These are phyloP conservation scores for Aurantiochytrium sp. DNA, from an alignment of 108 stramenopile genomes.

Conservation along the genomic window DNA sequence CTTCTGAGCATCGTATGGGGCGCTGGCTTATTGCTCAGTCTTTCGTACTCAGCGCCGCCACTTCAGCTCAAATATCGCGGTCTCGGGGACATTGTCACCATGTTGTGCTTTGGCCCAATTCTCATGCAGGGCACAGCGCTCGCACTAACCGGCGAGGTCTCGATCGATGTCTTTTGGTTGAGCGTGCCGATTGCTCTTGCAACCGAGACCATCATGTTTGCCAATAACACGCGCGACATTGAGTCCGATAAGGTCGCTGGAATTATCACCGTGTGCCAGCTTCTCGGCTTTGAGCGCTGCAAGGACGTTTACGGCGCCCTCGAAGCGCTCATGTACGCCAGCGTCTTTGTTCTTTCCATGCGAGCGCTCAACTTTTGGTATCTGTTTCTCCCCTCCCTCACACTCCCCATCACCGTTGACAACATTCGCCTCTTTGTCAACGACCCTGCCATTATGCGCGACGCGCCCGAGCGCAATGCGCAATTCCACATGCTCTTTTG, in stretches of 20 bases:
- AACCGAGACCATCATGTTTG: conserved; percentile 45
- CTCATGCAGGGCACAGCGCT: conserved; percentile 21
- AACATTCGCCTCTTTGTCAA: neutral
- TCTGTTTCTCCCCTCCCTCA: neutral
- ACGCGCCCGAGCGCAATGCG: neutral
- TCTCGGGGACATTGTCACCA: conserved; percentile 24
- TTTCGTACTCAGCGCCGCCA: conserved; percentile 27
- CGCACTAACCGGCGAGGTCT: conserved; percentile 20
- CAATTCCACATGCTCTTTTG: neutral
- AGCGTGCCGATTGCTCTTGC: conserved; percentile 36
- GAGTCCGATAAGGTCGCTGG: conserved; percentile 23
- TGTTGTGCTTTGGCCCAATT: conserved; percentile 24
- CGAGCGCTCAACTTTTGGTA: neutral
- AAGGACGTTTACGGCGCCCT: neutral
- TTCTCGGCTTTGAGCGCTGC: neutral
- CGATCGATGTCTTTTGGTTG: neutral
- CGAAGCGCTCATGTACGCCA: neutral
- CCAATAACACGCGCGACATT: conserved; percentile 44
- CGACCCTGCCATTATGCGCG: neutral
- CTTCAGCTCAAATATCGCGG: conserved; percentile 23
- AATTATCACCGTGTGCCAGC: neutral
- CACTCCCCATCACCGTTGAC: neutral
- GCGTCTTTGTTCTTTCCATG: neutral
- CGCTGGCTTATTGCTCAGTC: conserved; percentile 8
- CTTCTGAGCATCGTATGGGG: neutral